Base-by-base conservation (phyloP, 164 flowering plant genomes). In the Piper betle region DNA sequence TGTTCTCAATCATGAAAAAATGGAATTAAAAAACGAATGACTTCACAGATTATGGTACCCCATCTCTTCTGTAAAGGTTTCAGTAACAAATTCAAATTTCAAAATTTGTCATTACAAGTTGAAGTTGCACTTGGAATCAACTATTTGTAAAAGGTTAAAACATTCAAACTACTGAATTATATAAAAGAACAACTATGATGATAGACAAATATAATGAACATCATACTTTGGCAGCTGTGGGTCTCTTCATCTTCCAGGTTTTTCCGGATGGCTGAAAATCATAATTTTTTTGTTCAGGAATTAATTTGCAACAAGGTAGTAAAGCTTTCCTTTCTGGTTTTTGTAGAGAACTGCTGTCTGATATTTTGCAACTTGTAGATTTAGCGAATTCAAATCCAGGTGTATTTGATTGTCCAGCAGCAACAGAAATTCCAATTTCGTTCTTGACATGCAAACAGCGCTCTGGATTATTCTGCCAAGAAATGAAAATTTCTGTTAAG, bases 141-240 rank as follows among this genome's bases (percentile, higher is more conserved):
- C 4, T 4, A 9, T 41, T 41, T 4, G 4, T 41, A 41, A 41
- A 41, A 41, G 9, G 43, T 4, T 41, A 4, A 41, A 41, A 4
- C 9, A 41, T 41, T 9, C 4, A 9, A 10, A 43, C 50, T 43
- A 15, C 12, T 43, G 12, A 7, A 43, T 43, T 3, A 8, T 7
- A 10, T 7, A 43, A 43, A 43, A 43, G 12, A 15, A 15, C 12
- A 43, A 43, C 2, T 3, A 43, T 43, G 8, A 2, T 1, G 2
- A 43, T 3, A 43, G 8, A 3, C 8, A 43, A 8, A 2, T 16
- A n/a, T 64, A 17, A 64, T 33, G 53, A 20, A 37, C 37, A 58
- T 16, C 80, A 73, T 74, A 83, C 87, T 71, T 79, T 78, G 53
- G 74, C 75, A 33, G 67, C 64, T 50, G 67, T 20, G 20, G 67